A percentile compares a stretch with the other conserved stretches of the same genome.
phyloP scores from a whole-genome alignment of 164 flowering plant genomes.

The Platanus orientalis region DNA sequence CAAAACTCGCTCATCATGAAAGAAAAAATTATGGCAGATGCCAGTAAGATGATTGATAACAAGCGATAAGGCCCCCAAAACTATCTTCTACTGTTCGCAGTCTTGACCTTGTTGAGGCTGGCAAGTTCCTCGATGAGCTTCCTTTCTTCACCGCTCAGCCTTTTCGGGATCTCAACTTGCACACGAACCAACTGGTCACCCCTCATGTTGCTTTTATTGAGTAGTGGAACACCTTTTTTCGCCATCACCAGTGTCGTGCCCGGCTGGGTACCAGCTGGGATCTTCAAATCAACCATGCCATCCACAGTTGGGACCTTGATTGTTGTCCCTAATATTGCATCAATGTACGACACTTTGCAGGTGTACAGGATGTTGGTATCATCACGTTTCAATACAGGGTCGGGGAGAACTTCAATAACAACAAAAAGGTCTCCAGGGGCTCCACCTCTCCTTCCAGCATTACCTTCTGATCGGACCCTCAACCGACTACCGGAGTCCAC shows the following conservation, averaged over 20 bases:
- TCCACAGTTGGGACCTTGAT: constrained; percentile 93
- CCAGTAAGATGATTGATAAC: neutral
- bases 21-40: no score
- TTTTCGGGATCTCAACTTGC: constrained; percentile 88
- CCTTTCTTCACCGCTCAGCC: constrained; percentile 73
- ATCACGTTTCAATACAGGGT: constrained; percentile 85
- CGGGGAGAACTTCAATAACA: constrained; percentile 65
- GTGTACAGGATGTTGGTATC: constrained; percentile 85
- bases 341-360: constrained; percentile 82
- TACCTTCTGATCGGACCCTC: constrained; percentile 83
- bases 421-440: constrained; percentile 87
- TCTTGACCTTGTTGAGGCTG: constrained; percentile 57
- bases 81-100: constrained; percentile 46
- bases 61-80: neutral
- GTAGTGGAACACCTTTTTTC: constrained; percentile 81
- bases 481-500: constrained; percentile 87
- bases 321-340: constrained; percentile 87
- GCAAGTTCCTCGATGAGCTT: constrained; percentile 87
- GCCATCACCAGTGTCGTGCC: constrained; percentile 85
- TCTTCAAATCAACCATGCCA: constrained; percentile 82
- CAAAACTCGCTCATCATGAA: no score
- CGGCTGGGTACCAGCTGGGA: constrained; percentile 94
- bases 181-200: constrained; percentile 93
- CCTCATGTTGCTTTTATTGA: constrained; percentile 68
- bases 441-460: constrained; percentile 85